Base-by-base conservation (phyloP, 257 asterid species). In the Solanum habrochaites region DNA sequence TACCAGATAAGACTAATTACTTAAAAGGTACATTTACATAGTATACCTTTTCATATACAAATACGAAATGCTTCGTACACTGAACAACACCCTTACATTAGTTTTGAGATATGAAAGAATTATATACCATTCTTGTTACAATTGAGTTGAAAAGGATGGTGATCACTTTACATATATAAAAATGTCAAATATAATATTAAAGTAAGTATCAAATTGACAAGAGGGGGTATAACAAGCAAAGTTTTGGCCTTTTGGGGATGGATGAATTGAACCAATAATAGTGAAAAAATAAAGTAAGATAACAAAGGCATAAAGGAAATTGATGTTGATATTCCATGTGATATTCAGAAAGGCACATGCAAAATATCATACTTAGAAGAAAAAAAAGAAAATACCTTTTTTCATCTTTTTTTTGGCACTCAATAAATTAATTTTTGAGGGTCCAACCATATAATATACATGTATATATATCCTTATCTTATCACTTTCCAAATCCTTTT, bases 291-390 rank as follows among this genome's bases (percentile, higher is more conserved):
- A 37, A 66, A 58, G 39, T 31, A 83, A 83, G 60, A 49, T 52
- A 60, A 78, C 72, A 88, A 92, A 90, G 42, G 89, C 88, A 87
- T 84, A 88, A 89, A 86, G 85, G 85, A 71, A 82, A 87, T 71
- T 88, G 90, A 89, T 88, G 91, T 88, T 89, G 93, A 91, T 90
- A 82, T 75, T 37, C 89, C 90, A 83, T 72, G 87, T 83, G 88
- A 83, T 83, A 8, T 83, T 80, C 87, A 89, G 90, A 88, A 43
- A 84, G 74, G 91, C 95, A 94, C 97, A 93, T 94, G 97, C 92
- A 8, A 83, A 67, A 42, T 88, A 72, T 72, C 89, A 89, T 69
- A 86, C 85, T 80, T 15, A 0, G 10, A 37, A 80, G 58, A 47
- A 27, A 49, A n/a, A 7, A 69, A 29, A 31, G 47, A 62, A 5